Base-by-base conservation (phyloP, 2,329 filamentous ascomycete genomes). In the Cryphonectria carpinicola region DNA sequence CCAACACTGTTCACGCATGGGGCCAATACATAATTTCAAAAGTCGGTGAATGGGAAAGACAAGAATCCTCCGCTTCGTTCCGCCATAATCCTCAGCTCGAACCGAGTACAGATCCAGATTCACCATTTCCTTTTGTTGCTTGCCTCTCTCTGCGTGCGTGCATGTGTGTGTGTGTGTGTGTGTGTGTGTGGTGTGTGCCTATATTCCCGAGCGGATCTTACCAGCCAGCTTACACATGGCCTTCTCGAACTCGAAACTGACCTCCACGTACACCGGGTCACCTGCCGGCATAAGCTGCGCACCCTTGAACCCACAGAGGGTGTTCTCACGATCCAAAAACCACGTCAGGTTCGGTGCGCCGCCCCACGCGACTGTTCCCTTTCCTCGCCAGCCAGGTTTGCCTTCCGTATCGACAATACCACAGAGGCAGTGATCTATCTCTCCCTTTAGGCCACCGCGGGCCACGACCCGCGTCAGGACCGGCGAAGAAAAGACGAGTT, bases 301-400 rank as follows among this genome's bases (percentile, higher is more conserved):
- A 4, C 67, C 67, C n/a, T 69, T 66, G 43, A 84, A 67, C 19
- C 81, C 83, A 65, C 82, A 84, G 5, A 86, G 71, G 19, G 81
- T 79, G 72, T 83, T 84, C 77, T 82, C 81, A 1, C 83, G 82
- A 74, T 86, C 84, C 67, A 86, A 78, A 28, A 86, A 86, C 85
- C 84, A 87, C 2, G 79, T 65, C 32, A 85, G 73, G 0, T 83
- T 84, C 73, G 82, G 52, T 0, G 83, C 83, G 2, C 84, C 85
- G 10, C 82, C 83, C 84, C 83, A 85, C 3, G 78, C 81, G 68
- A 85, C 74, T 0, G 83, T 85, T 0, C 76, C 71, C 49, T 80
- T 78, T 4, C 83, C 82, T 61, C 83, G 83, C 79, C 83, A 84
- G 4, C 81, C 81, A 1, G 83, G 78, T 1, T 80, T 73, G 70